phyloP scores from a whole-genome alignment of 2,329 filamentous ascomycete genomes.

The Graphiopsis chlorocephala region DNA sequence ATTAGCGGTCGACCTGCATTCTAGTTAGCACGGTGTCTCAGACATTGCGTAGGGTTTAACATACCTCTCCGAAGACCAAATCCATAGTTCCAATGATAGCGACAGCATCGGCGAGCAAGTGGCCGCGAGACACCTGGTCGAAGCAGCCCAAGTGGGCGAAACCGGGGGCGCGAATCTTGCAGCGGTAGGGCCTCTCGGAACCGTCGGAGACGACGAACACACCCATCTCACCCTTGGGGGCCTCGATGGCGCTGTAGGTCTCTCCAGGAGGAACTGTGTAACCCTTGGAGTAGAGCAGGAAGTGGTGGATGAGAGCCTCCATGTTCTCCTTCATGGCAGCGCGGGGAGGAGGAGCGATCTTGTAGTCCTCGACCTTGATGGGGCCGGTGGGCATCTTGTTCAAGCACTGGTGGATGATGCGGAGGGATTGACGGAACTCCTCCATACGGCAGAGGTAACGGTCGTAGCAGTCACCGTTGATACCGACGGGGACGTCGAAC shows the following conservation, averaged over 20 bases:
- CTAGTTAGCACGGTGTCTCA: too few species aligned
- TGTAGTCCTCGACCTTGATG: conserved; percentile 96
- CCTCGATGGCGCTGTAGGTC: conserved; percentile 97
- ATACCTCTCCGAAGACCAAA: too few species aligned
- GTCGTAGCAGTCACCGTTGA: conserved; percentile 98
- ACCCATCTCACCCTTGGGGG: conserved; percentile 99
- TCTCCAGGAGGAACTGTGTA: conserved; percentile 96
- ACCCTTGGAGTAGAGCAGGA: conserved; percentile 97
- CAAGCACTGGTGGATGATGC: conserved; percentile 97
- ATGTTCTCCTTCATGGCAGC: conserved; percentile 99
- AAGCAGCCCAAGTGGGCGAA: conserved; percentile 94
- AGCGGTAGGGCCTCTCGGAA: conserved; percentile 92
- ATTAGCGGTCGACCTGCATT: not conserved
- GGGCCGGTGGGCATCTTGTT: conserved; percentile 98
- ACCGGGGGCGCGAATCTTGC: conserved; percentile 93
- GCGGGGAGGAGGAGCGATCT: conserved; percentile 92
- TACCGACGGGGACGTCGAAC: conserved; percentile 93
- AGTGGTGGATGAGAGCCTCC: conserved; percentile 99
- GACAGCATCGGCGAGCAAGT: conserved; percentile 92
- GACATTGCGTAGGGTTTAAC: too few species aligned
- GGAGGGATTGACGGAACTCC: conserved; percentile 96
- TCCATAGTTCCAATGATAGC: conserved; percentile 72
- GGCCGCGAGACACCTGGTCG: conserved; percentile 87
- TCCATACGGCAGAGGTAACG: conserved; percentile 99
- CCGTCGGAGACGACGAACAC: conserved; percentile 96